These are phyloP conservation scores for Sporothrix curviconia DNA, from an alignment of 2,329 filamentous ascomycete genomes.

Conservation along the genomic window DNA sequence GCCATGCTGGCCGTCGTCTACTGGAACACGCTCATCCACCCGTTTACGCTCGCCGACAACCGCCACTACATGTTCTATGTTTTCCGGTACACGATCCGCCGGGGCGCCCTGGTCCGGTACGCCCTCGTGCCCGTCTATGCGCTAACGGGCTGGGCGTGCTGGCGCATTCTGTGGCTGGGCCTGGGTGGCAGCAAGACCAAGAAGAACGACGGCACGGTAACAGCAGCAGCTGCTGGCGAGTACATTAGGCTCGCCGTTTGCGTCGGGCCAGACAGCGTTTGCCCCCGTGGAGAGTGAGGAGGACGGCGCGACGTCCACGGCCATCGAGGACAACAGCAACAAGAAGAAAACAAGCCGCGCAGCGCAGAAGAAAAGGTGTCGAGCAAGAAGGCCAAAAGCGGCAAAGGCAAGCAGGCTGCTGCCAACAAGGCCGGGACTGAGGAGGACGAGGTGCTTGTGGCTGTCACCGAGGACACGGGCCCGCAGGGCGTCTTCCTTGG, in stretches of 20 bases:
- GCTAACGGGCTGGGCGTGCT: conserved; percentile 59
- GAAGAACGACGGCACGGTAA: not conserved
- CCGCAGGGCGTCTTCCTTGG: conserved; percentile 11
- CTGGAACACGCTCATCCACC: conserved; percentile 89
- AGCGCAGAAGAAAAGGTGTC: not conserved
- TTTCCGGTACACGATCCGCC: conserved; percentile 74
- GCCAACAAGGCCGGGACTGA: not conserved
- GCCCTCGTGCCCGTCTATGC: conserved; percentile 65
- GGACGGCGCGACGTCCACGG: not conserved
- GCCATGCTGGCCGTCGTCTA: conserved; percentile 49
- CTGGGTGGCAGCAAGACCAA: conserved; percentile 17
- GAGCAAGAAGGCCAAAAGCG: conserved; percentile 9
- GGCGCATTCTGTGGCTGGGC: conserved; percentile 51
- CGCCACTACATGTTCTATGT: conserved; percentile 96
- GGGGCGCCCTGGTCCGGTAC: conserved; percentile 58
- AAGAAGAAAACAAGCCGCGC: not conserved
- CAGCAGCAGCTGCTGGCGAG: not conserved
- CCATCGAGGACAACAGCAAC: not conserved
- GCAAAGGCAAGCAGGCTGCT: not conserved
- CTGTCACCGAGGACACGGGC: not conserved
- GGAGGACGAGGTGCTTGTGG: not conserved
- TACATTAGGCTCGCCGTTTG: conserved; percentile 18
- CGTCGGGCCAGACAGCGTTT: not conserved
- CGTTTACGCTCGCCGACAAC: conserved; percentile 94
- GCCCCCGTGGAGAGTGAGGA: not conserved